Percentiles rank a stretch among this genome's conserved stretches.
These are phyloP conservation scores for Saturnispora quitensis DNA, from an alignment of 805 yeast genomes.

Conservation along the genomic window DNA sequence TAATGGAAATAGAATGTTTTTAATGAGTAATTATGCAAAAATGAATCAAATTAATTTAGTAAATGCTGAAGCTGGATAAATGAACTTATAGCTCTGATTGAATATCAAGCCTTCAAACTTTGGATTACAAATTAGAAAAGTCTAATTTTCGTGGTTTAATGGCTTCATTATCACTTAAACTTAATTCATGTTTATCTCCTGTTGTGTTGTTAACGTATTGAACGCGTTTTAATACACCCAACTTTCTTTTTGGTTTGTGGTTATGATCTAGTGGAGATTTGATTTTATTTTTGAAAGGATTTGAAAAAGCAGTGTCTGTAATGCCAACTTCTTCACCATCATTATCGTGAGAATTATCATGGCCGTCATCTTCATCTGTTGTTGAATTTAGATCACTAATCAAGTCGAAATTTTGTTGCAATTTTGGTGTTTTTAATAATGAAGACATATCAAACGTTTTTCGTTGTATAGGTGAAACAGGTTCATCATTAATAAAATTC, in stretches of 20 bases:
- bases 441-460: constrained; percentile 1
- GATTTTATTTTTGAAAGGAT: constrained; percentile 17
- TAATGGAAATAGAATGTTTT: neutral
- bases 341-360: neutral
- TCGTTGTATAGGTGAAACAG: neutral
- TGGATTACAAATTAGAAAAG: constrained; percentile 18
- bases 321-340: constrained; percentile 13
- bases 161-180: constrained; percentile 27
- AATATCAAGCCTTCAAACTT: neutral
- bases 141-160: constrained; percentile 33
- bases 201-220: constrained; percentile 22
- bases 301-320: constrained; percentile 17
- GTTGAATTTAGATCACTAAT: constrained; percentile 2
- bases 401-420: constrained; percentile 3
- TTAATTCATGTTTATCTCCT: constrained; percentile 26
- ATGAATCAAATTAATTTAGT: neutral
- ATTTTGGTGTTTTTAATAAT: constrained; percentile 6
- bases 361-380: constrained; percentile 1
- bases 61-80: neutral
- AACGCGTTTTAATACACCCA: constrained; percentile 9
- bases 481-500: neutral
- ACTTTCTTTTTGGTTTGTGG: neutral
- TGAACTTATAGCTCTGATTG: neutral
- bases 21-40: neutral
- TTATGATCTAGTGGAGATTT: neutral